Percentiles rank a stretch among this genome's conserved stretches.
Evolutionary conservation across 2,329 filamentous ascomycete genomes (phyloP).

Genomic region (Aspergillus melleus): DNA sequence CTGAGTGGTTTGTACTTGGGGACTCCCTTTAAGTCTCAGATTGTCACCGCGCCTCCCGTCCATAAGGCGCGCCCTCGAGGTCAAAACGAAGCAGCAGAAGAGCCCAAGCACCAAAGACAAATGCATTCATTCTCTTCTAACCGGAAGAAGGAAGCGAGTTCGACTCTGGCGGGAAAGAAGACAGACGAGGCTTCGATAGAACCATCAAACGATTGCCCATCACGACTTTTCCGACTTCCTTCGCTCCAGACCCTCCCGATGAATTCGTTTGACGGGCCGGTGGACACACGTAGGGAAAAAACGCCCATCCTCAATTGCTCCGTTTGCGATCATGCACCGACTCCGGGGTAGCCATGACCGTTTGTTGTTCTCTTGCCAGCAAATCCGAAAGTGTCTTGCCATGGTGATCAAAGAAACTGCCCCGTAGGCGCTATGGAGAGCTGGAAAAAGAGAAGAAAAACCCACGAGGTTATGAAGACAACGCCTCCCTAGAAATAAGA

Average conservation of each 20-base stretch:
- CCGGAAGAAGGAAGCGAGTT: conserved; percentile 18
- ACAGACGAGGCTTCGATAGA: conserved; percentile 15
- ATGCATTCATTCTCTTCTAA: conserved; percentile 37
- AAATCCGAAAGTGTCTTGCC: conserved; percentile 18
- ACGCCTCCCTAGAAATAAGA: conserved; percentile 45
- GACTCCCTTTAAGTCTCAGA: not conserved
- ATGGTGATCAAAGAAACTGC: conserved; percentile 27
- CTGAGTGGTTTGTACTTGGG: not conserved
- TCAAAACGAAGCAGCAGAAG: not conserved
- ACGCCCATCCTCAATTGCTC: conserved; percentile 23
- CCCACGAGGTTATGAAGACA: conserved; percentile 44
- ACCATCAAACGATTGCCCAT: conserved; percentile 25
- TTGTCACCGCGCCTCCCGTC: not conserved
- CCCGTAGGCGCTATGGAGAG: conserved; percentile 25
- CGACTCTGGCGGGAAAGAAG: conserved; percentile 25
- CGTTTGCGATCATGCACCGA: not conserved
- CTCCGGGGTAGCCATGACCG: conserved; percentile 15
- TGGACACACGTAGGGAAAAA: conserved; percentile 14
- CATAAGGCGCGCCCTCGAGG: not conserved
- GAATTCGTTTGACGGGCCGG: conserved; percentile 9
- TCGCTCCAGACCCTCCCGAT: conserved; percentile 13
- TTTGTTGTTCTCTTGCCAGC: conserved; percentile 11
- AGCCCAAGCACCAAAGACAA: conserved; percentile 16
- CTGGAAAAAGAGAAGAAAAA: conserved; percentile 31
- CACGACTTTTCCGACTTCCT: conserved; percentile 16